Percentiles rank a stretch among this genome's conserved stretches.
These are phyloP conservation scores for Dactylellina parvicollis DNA, from an alignment of 2,329 filamentous ascomycete species.

Conservation along the genomic window DNA sequence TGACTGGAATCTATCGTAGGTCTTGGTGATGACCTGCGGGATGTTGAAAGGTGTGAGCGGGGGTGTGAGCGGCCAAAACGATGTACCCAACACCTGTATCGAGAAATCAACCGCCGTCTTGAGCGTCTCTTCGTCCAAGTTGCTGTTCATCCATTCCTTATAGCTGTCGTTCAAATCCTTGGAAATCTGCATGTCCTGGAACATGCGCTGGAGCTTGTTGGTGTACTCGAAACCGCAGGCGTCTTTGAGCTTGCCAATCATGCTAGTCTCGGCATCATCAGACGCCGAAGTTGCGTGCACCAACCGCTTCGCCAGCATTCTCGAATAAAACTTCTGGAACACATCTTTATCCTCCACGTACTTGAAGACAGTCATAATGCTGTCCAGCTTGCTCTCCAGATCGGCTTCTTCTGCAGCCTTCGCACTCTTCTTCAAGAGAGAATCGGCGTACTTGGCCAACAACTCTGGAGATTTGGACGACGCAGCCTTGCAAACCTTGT, in stretches of 20 bases:
- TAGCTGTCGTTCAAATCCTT: constrained; percentile 94
- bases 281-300: constrained; percentile 96
- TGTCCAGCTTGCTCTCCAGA: constrained; percentile 83
- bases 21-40: constrained; percentile 82
- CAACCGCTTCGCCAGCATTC: constrained; percentile 91
- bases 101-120: constrained; percentile 82
- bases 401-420: constrained; percentile 94
- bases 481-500: constrained; percentile 91
- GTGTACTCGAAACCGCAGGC: constrained; percentile 99
- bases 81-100: constrained; percentile 92
- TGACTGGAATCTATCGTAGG: constrained; percentile 85
- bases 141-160: constrained; percentile 76
- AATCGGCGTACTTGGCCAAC: constrained; percentile 93
- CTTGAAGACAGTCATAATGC: constrained; percentile 99
- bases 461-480: constrained; percentile 95
- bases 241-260: constrained; percentile 99
- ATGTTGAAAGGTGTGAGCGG: constrained; percentile 89
- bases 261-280: constrained; percentile 96
- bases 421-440: constrained; percentile 88
- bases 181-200: constrained; percentile 99
- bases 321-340: constrained; percentile 99
- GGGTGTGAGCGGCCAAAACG: constrained; percentile 93
- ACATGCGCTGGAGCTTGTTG: constrained; percentile 99
- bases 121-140: constrained; percentile 71
- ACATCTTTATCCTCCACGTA: constrained; percentile 99